A percentile compares a stretch with the other conserved stretches of the same genome.
phyloP scores from a whole-genome alignment of 2,329 filamentous ascomycete species.

The Leptographium flavum region DNA sequence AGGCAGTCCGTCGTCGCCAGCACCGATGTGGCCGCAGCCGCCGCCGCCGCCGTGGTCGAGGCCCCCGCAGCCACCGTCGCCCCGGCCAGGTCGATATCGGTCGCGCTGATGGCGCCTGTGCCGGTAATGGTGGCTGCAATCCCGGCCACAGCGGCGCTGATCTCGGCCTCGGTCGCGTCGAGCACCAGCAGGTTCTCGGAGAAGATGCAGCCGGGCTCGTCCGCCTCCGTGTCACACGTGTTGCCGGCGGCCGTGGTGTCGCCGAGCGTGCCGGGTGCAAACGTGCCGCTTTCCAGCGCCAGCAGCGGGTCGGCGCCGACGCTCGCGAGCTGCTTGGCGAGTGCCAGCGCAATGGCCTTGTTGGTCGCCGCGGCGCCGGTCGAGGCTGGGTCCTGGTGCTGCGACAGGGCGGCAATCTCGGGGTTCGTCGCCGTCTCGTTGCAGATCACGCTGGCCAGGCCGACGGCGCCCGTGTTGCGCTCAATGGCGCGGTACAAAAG shows the following conservation, averaged over 20 bases:
- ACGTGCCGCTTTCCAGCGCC: conserved; percentile 49
- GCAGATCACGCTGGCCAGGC: conserved; percentile 42
- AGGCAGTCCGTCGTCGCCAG: no score
- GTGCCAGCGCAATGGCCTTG: conserved; percentile 43
- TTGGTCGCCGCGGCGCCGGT: conserved; percentile 36
- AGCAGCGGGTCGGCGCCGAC: conserved; percentile 48
- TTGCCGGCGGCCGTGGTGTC: conserved; percentile 31
- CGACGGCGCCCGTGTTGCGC: conserved; percentile 45
- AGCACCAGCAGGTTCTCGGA: conserved; percentile 37
- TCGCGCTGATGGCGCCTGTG: conserved; percentile 12
- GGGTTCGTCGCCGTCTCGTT: conserved; percentile 41
- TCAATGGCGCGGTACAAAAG: conserved; percentile 40
- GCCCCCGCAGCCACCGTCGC: conserved; percentile 9
- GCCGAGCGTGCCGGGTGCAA: conserved; percentile 36
- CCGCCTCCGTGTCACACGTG: conserved; percentile 34
- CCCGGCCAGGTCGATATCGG: conserved; percentile 12
- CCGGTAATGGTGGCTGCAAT: conserved; percentile 14
- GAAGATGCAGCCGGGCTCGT: conserved; percentile 41
- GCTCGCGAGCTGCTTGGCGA: conserved; percentile 43
- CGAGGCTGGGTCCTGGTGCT: conserved; percentile 56
- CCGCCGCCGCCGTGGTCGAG: conserved; percentile 7
- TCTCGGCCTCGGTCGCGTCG: conserved; percentile 38
- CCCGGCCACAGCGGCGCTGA: conserved; percentile 33
- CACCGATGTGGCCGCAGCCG: background rate
- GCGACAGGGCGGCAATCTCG: conserved; percentile 47